These are phyloP conservation scores for Colletotrichum plurivorum DNA, from an alignment of 2,329 filamentous ascomycete species.

Conservation along the genomic window DNA sequence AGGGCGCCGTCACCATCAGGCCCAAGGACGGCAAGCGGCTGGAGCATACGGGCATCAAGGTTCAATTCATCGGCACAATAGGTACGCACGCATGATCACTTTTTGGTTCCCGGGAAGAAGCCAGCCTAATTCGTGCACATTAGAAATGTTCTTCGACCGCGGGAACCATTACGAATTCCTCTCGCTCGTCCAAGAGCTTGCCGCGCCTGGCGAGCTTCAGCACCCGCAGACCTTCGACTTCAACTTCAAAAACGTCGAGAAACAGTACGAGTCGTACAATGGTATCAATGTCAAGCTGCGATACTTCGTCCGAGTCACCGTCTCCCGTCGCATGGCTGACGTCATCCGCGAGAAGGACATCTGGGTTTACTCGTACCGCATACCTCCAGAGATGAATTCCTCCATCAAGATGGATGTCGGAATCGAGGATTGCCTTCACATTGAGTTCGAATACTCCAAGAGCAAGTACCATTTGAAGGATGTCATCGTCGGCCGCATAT, in stretches of 20 bases:
- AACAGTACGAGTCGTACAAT: conserved; percentile 99
- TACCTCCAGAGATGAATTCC: conserved; percentile 97
- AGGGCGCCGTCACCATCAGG: conserved; percentile 92
- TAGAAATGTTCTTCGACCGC: conserved; percentile 99
- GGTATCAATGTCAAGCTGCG: conserved; percentile 99
- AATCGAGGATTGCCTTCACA: conserved; percentile 98
- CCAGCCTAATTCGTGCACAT: conserved; percentile 22
- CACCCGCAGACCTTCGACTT: conserved; percentile 99
- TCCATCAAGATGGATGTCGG: conserved; percentile 99
- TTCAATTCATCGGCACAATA: conserved; percentile 99
- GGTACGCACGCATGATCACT: conserved; percentile 63
- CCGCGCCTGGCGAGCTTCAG: conserved; percentile 96
- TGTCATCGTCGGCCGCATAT: conserved; percentile 98
- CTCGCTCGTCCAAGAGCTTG: conserved; percentile 95
- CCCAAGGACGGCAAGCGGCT: conserved; percentile 98
- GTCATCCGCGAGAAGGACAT: conserved; percentile 99
- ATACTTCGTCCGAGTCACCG: conserved; percentile 97
- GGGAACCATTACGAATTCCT: conserved; percentile 99
- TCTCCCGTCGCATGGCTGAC: conserved; percentile 96
- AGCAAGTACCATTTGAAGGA: conserved; percentile 99
- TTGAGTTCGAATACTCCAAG: conserved; percentile 99
- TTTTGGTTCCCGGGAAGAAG: conserved; percentile 2
- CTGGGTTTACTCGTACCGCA: conserved; percentile 99
- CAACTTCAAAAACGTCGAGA: conserved; percentile 99
- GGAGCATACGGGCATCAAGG: conserved; percentile 99